These are phyloP conservation scores for Kalmanozyma brasiliensis DNA, from an alignment of 1,284 basidiomycete species.

Conservation along the genomic window DNA sequence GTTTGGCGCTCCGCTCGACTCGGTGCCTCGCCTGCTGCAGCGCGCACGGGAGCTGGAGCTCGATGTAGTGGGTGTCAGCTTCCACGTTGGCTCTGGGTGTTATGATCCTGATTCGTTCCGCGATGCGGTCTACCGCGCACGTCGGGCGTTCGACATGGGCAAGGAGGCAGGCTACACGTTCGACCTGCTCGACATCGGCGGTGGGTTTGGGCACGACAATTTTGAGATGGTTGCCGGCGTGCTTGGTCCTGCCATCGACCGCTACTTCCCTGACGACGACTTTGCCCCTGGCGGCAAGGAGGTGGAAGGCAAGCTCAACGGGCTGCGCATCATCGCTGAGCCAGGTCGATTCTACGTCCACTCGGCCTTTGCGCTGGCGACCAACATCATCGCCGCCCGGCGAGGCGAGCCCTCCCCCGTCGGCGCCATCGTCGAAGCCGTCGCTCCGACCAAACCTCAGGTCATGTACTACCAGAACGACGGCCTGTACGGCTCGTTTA, in stretches of 20 bases:
- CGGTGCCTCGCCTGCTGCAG: slow-evolving; percentile 81
- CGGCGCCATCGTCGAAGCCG: slow-evolving; percentile 8
- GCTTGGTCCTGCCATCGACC: slow-evolving; percentile 78
- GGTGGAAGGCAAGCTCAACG: slow-evolving; percentile 70
- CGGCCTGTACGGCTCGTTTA: slow-evolving; percentile 88
- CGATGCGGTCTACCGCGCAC: slow-evolving; percentile 87
- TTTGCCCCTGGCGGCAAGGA: slow-evolving; percentile 62
- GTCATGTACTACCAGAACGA: slow-evolving; percentile 68
- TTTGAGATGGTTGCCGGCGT: slow-evolving; percentile 85
- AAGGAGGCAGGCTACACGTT: slow-evolving; percentile 83
- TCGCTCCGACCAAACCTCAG: slow-evolving; percentile 41
- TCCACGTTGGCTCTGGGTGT: slow-evolving; percentile 97
- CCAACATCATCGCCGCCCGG: slow-evolving; percentile 88
- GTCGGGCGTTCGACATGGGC: slow-evolving; percentile 88
- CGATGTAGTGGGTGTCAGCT: slow-evolving; percentile 92
- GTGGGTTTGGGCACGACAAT: slow-evolving; percentile 90
- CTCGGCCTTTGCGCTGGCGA: slow-evolving; percentile 89
- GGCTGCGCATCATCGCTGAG: slow-evolving; percentile 90
- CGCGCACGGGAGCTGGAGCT: slow-evolving; percentile 84
- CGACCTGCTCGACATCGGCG: slow-evolving; percentile 88
- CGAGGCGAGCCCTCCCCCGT: slow-evolving; percentile 41
- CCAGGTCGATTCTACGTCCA: slow-evolving; percentile 95
- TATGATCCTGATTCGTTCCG: slow-evolving; percentile 90
- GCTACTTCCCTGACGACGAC: slow-evolving; percentile 80
- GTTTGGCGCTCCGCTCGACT: slow-evolving; percentile 89